A percentile compares a stretch with the other conserved stretches of the same genome.
phyloP scores from a whole-genome alignment of 345 rosid species.

The Euphorbia lathyris region DNA sequence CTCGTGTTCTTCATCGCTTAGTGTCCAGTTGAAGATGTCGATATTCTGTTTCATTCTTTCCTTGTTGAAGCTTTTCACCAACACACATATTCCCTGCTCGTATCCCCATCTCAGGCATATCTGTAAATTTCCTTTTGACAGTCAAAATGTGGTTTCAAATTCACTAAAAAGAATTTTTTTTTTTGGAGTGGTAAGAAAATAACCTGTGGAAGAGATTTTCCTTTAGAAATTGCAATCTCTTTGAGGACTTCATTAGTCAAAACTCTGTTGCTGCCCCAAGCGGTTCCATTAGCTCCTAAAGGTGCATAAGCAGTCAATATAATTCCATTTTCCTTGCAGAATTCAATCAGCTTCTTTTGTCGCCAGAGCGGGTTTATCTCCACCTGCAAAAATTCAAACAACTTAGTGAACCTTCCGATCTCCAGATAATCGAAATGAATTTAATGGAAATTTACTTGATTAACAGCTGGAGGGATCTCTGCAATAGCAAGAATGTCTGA shows the following conservation, averaged over 20 bases:
- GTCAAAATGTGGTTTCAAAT: background rate
- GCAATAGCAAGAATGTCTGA: slow-evolving; percentile 53
- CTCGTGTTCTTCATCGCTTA: slow-evolving; percentile 41
- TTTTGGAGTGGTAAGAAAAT: background rate
- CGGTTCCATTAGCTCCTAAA: slow-evolving; percentile 49
- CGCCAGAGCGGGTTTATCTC: slow-evolving; percentile 86
- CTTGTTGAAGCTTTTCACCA: slow-evolving; percentile 55
- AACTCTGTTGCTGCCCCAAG: slow-evolving; percentile 65
- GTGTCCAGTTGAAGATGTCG: slow-evolving; percentile 53
- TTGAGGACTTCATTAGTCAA: slow-evolving; percentile 54
- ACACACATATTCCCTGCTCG: slow-evolving; percentile 45
- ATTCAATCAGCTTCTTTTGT: slow-evolving; percentile 57
- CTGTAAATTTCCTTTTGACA: slow-evolving; percentile 20
- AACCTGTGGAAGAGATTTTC: slow-evolving; percentile 80
- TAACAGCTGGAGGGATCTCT: slow-evolving; percentile 65
- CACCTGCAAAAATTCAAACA: slow-evolving; percentile 40
- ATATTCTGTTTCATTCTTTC: slow-evolving; percentile 59
- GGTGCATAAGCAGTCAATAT: slow-evolving; percentile 54
- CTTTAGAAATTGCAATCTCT: slow-evolving; percentile 55
- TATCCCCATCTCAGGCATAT: slow-evolving; percentile 62
- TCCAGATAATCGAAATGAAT: background rate
- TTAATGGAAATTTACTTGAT: slow-evolving; percentile 47
- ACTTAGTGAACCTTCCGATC: background rate
- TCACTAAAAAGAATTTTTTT: background rate
- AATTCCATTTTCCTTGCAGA: slow-evolving; percentile 51